Evolutionary conservation across 257 asterid genomes (phyloP).

Genomic region (Craterostigma plantagineum): DNA sequence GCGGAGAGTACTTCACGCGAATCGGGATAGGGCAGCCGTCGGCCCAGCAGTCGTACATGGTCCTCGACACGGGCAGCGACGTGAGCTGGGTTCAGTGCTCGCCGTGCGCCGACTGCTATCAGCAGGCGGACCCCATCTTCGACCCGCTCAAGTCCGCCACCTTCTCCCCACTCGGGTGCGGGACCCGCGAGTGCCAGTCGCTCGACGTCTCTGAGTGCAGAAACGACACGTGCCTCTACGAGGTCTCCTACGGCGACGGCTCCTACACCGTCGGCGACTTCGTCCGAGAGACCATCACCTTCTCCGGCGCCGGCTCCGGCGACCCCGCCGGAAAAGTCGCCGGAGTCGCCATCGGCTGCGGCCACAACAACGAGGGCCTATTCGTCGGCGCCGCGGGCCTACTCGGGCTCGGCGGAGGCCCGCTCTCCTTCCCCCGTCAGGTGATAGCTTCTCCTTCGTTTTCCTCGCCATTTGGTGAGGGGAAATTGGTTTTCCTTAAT

Average conservation of each 20-base stretch:
- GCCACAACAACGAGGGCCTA: conserved; percentile 77
- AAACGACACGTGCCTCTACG: conserved; percentile 55
- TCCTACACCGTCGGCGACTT: conserved; percentile 89
- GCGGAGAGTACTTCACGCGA: conserved; percentile 91
- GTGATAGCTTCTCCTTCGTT: too few species aligned
- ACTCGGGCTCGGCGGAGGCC: conserved; percentile 87
- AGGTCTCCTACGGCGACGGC: conserved; percentile 92
- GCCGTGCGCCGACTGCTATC: conserved; percentile 88
- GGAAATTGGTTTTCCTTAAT: too few species aligned
- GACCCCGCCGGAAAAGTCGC: too few species aligned
- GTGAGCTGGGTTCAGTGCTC: conserved; percentile 92
- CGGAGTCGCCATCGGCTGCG: conserved; percentile 81
- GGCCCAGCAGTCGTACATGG: conserved; percentile 60
- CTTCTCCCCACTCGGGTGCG: conserved; percentile 49
- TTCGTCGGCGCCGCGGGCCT: conserved; percentile 87
- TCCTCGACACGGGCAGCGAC: conserved; percentile 85
- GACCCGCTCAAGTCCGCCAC: conserved; percentile 60
- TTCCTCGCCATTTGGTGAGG: too few species aligned
- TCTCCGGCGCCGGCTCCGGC: conserved; percentile 41
- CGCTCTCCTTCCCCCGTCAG: conserved; percentile 62
- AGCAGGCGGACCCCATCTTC: conserved; percentile 91
- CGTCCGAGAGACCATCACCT: conserved; percentile 55
- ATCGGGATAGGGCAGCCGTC: conserved; percentile 75
- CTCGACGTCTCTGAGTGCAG: conserved; percentile 76
- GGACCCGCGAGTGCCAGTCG: conserved; percentile 50